phyloP scores from a whole-genome alignment of 2,329 filamentous ascomycete genomes.

The Neoscytalidium dimidiatum region DNA sequence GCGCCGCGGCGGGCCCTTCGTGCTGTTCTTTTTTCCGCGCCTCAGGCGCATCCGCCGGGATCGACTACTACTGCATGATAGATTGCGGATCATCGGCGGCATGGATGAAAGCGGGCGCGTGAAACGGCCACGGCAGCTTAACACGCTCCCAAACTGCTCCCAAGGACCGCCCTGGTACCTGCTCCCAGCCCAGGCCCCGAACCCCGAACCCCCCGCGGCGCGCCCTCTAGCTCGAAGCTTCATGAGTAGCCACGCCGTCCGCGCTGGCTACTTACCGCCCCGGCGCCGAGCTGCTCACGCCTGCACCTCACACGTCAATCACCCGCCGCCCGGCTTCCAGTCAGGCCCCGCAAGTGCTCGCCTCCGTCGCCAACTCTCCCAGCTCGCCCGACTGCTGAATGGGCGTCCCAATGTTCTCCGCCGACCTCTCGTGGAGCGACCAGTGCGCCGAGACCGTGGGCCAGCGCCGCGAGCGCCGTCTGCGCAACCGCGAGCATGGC shows the following conservation, averaged over 20 bases:
- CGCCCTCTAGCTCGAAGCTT: constrained; percentile 1
- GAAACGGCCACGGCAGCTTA: constrained; percentile 18
- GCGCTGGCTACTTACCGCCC: not conserved
- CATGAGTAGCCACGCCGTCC: not conserved
- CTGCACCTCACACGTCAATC: not conserved
- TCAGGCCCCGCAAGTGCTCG: too few relatives aligned
- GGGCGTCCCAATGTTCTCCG: constrained; percentile 36
- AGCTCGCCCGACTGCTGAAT: not conserved
- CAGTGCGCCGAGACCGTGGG: constrained; percentile 38
- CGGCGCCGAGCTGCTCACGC: not conserved
- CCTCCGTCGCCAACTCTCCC: not conserved
- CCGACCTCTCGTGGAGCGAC: constrained; percentile 41
- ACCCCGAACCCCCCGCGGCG: not conserved
- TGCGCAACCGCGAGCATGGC: constrained; percentile 24
- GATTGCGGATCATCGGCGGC: constrained; percentile 9
- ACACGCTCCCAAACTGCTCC: not conserved
- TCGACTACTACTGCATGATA: not conserved
- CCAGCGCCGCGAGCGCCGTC: constrained; percentile 37
- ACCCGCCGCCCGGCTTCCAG: not conserved
- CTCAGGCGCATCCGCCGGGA: not conserved
- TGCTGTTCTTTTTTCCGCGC: not conserved
- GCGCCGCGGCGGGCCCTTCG: not conserved
- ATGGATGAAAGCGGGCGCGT: constrained; percentile 17
- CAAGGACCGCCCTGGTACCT: not conserved
- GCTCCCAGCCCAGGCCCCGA: not conserved